Conservation (phyloP, 108 stramenopile genomes). For the Mayamaea pseudoterrestris region DNA sequence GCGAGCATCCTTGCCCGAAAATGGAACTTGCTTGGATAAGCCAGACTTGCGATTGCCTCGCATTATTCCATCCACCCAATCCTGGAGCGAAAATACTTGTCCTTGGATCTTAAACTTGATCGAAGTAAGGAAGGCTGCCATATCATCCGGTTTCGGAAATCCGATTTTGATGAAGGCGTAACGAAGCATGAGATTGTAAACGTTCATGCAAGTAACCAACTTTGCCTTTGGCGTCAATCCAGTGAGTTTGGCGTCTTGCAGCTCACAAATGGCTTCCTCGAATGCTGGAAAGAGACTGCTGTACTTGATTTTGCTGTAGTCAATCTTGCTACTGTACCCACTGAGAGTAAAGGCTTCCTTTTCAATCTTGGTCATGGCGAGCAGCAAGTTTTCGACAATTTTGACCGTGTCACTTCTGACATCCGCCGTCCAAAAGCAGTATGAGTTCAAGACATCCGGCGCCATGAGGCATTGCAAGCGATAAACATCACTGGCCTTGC, state of each 20-base stretch:
- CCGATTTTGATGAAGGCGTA: constrained; percentile 61
- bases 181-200: constrained; percentile 70
- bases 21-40: constrained; percentile 1
- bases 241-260: constrained; percentile 27
- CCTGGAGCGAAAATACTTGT: constrained; percentile 27
- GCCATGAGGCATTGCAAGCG: constrained; percentile 24
- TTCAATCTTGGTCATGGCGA: constrained; percentile 18
- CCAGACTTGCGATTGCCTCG: constrained; percentile 29
- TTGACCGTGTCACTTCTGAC: constrained; percentile 18
- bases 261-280: constrained; percentile 47
- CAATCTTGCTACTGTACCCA: constrained; percentile 3
- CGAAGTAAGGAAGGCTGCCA: constrained; percentile 20
- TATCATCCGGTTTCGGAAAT: constrained; percentile 8
- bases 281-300: constrained; percentile 21
- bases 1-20: constrained; percentile 2
- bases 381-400: constrained; percentile 14
- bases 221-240: constrained; percentile 18
- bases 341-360: constrained; percentile 3
- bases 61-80: constrained; percentile 58
- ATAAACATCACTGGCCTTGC: constrained; percentile 18
- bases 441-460: constrained; percentile 37
- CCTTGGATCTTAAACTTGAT: constrained; percentile 36
- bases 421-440: constrained; percentile 28
- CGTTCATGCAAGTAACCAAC: constrained; percentile 45
- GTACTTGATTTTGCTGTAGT: constrained; percentile 29